These are phyloP conservation scores for Afroboletus lepidellus DNA, from an alignment of 1,284 basidiomycete species.

Conservation along the genomic window DNA sequence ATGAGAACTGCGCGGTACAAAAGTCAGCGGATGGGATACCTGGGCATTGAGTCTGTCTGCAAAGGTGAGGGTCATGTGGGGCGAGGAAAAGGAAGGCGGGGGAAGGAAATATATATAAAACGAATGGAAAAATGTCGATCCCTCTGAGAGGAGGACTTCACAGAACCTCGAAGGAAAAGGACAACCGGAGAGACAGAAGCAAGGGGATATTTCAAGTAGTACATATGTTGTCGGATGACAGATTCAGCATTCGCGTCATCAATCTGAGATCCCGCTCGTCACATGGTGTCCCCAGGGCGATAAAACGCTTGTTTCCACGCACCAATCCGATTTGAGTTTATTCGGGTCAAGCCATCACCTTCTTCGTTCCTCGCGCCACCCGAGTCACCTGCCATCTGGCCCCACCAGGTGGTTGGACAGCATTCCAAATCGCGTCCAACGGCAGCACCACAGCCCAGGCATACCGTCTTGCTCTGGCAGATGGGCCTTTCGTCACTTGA, in stretches of 20 bases:
- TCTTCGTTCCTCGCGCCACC: background rate
- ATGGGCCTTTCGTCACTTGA: background rate
- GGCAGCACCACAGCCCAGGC: background rate
- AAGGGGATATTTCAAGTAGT: conserved; percentile 6
- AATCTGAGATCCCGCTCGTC: conserved; percentile 21
- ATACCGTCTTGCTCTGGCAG: background rate
- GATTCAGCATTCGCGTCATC: conserved; percentile 15
- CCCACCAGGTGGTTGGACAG: background rate
- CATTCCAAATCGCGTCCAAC: background rate
- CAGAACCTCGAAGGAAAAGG: conserved; percentile 9
- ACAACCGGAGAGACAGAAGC: background rate
- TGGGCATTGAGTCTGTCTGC: conserved; percentile 43
- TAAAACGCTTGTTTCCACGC: conserved; percentile 22
- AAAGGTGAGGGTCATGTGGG: conserved; percentile 39
- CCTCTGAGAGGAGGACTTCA: conserved; percentile 4
- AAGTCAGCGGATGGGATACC: conserved; percentile 21
- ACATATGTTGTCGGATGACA: conserved; percentile 11
- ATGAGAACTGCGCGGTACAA: background rate
- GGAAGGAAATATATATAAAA: conserved; percentile 21
- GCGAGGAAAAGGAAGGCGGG: conserved; percentile 18
- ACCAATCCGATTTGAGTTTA: conserved; percentile 1
- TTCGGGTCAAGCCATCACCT: background rate
- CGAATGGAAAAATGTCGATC: conserved; percentile 15
- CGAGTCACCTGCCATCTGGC: background rate
- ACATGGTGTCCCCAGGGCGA: conserved; percentile 23